These are phyloP conservation scores for Chalaropsis thielavioides DNA, from an alignment of 2,329 filamentous ascomycete species.

Conservation along the genomic window DNA sequence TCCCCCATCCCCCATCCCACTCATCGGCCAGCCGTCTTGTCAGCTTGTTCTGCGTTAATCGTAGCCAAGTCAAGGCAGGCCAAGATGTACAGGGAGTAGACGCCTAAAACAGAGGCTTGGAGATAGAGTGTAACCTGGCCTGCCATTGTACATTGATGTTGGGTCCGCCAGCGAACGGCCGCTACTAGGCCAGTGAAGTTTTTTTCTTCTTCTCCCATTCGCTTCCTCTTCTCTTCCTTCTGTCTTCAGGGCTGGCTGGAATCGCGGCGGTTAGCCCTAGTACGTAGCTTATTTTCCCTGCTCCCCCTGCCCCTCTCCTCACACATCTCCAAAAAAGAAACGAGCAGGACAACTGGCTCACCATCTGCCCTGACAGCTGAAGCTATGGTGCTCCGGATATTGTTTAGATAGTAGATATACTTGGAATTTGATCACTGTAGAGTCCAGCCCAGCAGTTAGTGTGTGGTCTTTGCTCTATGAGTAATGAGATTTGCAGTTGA, in stretches of 20 bases:
- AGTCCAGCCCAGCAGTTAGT: not conserved
- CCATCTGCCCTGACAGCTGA: slow-evolving; percentile 6
- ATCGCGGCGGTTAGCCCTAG: not conserved
- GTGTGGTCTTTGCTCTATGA: not conserved
- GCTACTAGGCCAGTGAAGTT: not conserved
- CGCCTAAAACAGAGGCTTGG: not conserved
- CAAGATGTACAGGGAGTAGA: not conserved
- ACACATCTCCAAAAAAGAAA: not conserved
- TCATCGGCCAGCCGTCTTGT: not conserved
- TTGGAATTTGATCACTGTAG: not conserved
- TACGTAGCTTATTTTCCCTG: slow-evolving; percentile 1
- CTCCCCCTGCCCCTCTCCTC: not conserved
- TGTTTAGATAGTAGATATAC: not conserved
- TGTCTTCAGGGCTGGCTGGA: not conserved
- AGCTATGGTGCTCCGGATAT: not conserved
- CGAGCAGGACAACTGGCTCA: not conserved
- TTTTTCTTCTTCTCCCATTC: not conserved
- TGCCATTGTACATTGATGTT: not conserved
- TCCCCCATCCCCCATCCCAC: not conserved
- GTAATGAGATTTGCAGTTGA: not conserved
- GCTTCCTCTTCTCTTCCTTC: not conserved
- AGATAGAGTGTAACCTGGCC: not conserved
- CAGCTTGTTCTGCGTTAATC: not conserved
- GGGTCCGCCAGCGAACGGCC: not conserved
- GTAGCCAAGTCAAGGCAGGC: not conserved